Base-by-base conservation (phyloP, 139 green algal species). In the Pseudopediastrum boryanum region DNA sequence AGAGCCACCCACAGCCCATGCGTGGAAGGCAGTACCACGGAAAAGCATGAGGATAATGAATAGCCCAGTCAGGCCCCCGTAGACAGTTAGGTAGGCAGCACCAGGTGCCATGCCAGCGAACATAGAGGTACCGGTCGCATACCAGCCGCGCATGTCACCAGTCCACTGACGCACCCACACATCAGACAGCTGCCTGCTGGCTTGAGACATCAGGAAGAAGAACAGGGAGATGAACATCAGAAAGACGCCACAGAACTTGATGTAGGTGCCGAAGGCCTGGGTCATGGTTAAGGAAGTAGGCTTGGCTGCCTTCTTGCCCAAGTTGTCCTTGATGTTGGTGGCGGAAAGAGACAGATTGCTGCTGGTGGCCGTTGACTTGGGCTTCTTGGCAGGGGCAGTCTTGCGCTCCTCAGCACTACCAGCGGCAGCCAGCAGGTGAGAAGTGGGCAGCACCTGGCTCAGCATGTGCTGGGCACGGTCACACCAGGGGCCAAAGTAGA, bases 401-500 rank as follows among this genome's bases (percentile, higher is more conserved):
- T 78, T 78, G 1, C 62, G 64, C 65, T 85, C 43, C 83, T 90
- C 85, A 23, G 84, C 79, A 36, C 63, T 66, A 48, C 85, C 85
- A 13, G 83, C 79, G 46, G 85, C 79, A n/a, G 85, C 83, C 52
- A 90, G 79, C 79, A 90, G 76, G 71, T 90, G 85, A 42, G 59
- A 77, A 59, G 79, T 75, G 51, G 85, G 85, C 41, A 90, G 85
- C 33, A 87, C 80, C 62, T 66, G 69, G 76, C 65, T 80, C 65
- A 89, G 85, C 61, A 87, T 70, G 52, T 84, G 23, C 52, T 81
- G 78, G 16, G 85, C 85, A 8, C 62, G 70, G 3, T 42, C 29
- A 61, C 82, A 86, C 82, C 83, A 92, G 77, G 82, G 85, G 39
- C 87, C 87, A 66, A 92, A 92, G 83, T 92, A 92, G 50, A 83